These are phyloP conservation scores for Talaromyces atroroseus DNA, from an alignment of 2,329 filamentous ascomycete species.

Conservation along the genomic window DNA sequence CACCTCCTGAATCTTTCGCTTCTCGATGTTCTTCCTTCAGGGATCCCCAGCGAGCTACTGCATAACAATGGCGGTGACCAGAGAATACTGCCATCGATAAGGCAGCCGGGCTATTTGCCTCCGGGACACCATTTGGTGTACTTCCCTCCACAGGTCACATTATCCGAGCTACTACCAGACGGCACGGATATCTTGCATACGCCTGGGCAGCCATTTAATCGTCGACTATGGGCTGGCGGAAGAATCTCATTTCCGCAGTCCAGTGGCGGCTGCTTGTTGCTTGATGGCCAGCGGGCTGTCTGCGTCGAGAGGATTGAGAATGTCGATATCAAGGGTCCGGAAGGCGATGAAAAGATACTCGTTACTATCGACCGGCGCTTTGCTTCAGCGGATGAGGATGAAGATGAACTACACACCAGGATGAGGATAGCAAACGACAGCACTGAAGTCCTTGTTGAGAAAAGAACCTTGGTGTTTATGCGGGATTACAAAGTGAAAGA, in stretches of 20 bases:
- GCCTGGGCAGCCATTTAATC: conserved; percentile 65
- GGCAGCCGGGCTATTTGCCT: conserved; percentile 24
- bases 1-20: conserved; percentile 62
- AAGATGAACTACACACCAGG: conserved; percentile 30
- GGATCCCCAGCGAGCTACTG: conserved; percentile 17
- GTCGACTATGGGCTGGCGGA: conserved; percentile 87
- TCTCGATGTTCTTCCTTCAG: conserved; percentile 46
- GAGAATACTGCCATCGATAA: conserved; percentile 31
- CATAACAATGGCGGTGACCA: conserved; percentile 19
- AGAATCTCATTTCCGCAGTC: conserved; percentile 51
- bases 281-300: conserved; percentile 34
- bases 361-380: conserved; percentile 55
- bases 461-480: conserved; percentile 61
- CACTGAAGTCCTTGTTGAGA: conserved; percentile 49
- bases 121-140: conserved; percentile 76
- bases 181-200: conserved; percentile 77
- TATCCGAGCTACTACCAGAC: conserved; percentile 64
- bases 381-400: conserved; percentile 32
- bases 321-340: conserved; percentile 46
- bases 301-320: conserved; percentile 46
- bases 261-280: conserved; percentile 18
- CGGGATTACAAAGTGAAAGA: conserved; percentile 41
- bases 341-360: conserved; percentile 53
- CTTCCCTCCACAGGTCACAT: conserved; percentile 66
- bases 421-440: conserved; percentile 41